Percentiles rank a stretch among this genome's conserved stretches.
phyloP scores from a whole-genome alignment of 192 early-diverging fungal species.

The Coemansia aciculifera region DNA sequence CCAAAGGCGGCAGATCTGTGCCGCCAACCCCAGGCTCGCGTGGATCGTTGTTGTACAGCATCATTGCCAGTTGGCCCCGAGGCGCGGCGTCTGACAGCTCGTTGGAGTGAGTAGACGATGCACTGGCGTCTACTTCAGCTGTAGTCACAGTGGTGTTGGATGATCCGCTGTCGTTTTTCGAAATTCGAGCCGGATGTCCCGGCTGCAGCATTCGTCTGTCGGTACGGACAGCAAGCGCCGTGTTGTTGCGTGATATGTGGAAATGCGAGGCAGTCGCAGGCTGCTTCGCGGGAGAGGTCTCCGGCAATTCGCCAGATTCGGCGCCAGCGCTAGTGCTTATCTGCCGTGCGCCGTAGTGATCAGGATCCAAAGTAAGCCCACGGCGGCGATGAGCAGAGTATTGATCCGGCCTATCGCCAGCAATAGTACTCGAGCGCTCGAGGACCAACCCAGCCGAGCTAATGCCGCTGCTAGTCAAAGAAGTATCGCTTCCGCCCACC shows the following conservation, averaged over 20 bases:
- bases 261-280: conserved; percentile 31
- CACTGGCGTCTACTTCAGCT: conserved; percentile 27
- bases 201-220: not conserved
- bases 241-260: conserved; percentile 28
- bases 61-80: conserved; percentile 39
- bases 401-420: conserved; percentile 2
- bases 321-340: conserved; percentile 8
- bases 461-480: conserved; percentile 8
- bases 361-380: conserved; percentile 44
- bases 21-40: not conserved
- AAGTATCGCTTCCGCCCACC: conserved; percentile 1
- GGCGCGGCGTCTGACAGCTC: conserved; percentile 11
- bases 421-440: conserved; percentile 17
- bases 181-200: conserved; percentile 9
- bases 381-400: conserved; percentile 26
- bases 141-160: conserved; percentile 30
- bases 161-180: conserved; percentile 30
- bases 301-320: not conserved
- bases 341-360: conserved; percentile 18
- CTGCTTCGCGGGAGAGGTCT: conserved; percentile 3
- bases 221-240: conserved; percentile 18
- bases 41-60: conserved; percentile 34
- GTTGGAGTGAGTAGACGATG: conserved; percentile 11
- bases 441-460: conserved; percentile 36
- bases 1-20: not conserved